Conservation (phyloP, 169 alveolate species). For the Cryptosporidium xiaoi region DNA sequence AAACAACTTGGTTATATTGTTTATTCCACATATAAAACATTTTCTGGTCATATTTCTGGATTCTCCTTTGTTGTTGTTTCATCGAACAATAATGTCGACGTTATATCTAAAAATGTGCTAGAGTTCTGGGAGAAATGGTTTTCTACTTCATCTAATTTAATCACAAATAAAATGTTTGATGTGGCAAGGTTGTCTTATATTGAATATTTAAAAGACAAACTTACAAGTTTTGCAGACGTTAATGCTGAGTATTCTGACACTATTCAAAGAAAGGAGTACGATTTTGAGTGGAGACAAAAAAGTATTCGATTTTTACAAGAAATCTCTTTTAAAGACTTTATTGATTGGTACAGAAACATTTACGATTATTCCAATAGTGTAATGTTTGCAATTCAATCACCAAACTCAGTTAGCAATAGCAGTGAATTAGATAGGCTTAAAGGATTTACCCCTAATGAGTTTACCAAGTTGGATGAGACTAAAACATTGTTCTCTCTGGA, state of each 20-base stretch:
- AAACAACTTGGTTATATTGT: constrained; percentile 24
- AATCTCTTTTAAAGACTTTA: constrained; percentile 3
- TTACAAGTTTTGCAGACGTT: not conserved
- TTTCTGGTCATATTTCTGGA: constrained; percentile 4
- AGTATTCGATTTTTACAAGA: not conserved
- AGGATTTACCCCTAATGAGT: constrained; percentile 5
- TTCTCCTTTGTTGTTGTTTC: constrained; percentile 5
- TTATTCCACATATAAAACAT: not conserved
- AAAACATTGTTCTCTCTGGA: not conserved
- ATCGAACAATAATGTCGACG: constrained; percentile 16
- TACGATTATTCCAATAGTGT: not conserved
- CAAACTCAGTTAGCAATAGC: not conserved
- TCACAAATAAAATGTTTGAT: not conserved
- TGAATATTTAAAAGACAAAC: not conserved
- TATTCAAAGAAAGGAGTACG: constrained; percentile 1
- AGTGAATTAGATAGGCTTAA: not conserved
- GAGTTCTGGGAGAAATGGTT: constrained; percentile 40
- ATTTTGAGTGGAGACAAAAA: not conserved
- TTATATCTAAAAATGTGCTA: constrained; percentile 15
- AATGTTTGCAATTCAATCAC: constrained; percentile 28
- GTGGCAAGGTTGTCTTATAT: constrained; percentile 1
- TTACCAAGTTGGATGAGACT: not conserved
- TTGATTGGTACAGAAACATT: constrained; percentile 19
- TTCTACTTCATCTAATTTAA: not conserved
- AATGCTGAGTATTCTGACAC: not conserved